Conservation (phyloP, 2,329 filamentous ascomycete genomes). For the Basipetospora chlamydospora region DNA sequence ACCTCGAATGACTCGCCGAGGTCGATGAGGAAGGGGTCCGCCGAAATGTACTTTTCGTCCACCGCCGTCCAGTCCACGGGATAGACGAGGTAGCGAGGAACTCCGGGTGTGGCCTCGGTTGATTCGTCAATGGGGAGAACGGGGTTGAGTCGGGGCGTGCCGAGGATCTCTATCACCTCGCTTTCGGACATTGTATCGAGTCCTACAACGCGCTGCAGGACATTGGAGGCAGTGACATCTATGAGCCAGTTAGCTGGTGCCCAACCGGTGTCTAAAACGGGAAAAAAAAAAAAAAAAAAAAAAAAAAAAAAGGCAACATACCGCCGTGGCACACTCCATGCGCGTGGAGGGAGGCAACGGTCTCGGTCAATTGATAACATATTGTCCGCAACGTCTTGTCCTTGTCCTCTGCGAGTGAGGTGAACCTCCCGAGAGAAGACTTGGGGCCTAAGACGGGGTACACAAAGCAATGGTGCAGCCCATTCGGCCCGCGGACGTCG, state of each 20-base stretch:
- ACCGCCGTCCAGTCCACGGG: conserved; percentile 10
- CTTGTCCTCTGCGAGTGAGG: conserved; percentile 7
- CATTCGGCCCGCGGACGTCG: conserved; percentile 12
- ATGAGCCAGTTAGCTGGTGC: not conserved
- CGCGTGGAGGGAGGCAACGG: not conserved
- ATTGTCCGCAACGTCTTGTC: conserved; percentile 7
- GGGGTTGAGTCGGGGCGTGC: conserved; percentile 5
- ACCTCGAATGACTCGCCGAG: not conserved
- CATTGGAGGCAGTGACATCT: not conserved
- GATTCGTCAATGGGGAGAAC: conserved; percentile 7
- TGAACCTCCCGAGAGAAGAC: conserved; percentile 8
- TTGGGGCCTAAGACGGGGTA: conserved; percentile 15
- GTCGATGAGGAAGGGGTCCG: not conserved
- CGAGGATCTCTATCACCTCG: conserved; percentile 10
- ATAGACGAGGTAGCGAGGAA: conserved; percentile 12
- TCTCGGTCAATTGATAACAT: not conserved
- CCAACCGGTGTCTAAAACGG: not conserved
- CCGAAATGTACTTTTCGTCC: conserved; percentile 1
- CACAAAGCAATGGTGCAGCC: conserved; percentile 13
- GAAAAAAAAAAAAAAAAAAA: too few relatives aligned
- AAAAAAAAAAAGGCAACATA: not conserved
- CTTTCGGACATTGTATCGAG: not conserved
- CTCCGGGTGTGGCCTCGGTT: conserved; percentile 8
- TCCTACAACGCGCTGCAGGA: not conserved
- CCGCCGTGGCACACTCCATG: not conserved